Evolutionary conservation across 495 filamentous ascomycete genomes (phyloP).

Genomic region (Penicillium egyptiacum): DNA sequence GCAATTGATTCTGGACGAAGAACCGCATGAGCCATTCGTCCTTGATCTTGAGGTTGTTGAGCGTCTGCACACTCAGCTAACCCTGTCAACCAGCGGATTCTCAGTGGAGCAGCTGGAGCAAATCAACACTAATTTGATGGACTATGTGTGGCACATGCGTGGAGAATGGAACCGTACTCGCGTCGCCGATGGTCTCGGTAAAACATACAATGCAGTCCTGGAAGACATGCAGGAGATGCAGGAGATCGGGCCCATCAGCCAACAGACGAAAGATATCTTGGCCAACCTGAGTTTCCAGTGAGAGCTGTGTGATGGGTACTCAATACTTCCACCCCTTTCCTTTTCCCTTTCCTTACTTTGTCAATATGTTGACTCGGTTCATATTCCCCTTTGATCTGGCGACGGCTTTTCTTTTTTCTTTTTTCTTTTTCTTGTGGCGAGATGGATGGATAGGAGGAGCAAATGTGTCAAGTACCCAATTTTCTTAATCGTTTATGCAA

Average conservation of each 20-base stretch:
- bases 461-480: constrained; percentile 7
- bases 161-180: constrained; percentile 76
- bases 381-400: constrained; percentile 18
- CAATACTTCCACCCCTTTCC: constrained; percentile 4
- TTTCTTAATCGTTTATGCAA: constrained; percentile 2
- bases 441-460: constrained; percentile 12
- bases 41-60: constrained; percentile 57
- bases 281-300: constrained; percentile 25
- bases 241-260: constrained; percentile 46
- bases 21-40: constrained; percentile 46
- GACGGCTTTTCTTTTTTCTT: constrained; percentile 7
- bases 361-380: constrained; percentile 12
- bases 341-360: constrained; percentile 14
- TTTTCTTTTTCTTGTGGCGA: constrained; percentile 8
- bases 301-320: constrained; percentile 1
- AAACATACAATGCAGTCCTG: constrained; percentile 78
- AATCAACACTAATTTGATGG: constrained; percentile 87
- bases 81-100: constrained; percentile 69
- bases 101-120: constrained; percentile 94
- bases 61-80: constrained; percentile 58
- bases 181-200: constrained; percentile 60
- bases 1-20: constrained; percentile 45
- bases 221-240: constrained; percentile 75
- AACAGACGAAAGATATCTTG: constrained; percentile 40
- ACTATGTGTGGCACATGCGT: constrained; percentile 75